Evolutionary conservation across 2,329 filamentous ascomycete genomes (phyloP).

Genomic region (Aspergillus fructus): DNA sequence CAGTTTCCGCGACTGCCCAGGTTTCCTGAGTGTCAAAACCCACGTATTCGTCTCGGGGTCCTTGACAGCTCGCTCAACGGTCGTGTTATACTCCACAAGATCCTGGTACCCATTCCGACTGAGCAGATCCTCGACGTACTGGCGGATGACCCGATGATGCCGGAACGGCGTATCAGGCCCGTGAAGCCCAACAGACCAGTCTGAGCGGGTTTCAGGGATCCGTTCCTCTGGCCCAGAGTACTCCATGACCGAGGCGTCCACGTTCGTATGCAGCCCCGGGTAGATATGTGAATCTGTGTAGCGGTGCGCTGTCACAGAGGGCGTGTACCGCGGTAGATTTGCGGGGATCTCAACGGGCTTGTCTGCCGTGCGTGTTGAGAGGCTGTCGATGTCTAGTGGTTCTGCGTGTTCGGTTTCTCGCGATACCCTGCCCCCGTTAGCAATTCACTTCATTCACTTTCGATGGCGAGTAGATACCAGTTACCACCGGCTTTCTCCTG

Average conservation of each 20-base stretch:
- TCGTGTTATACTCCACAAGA: slow-evolving; percentile 52
- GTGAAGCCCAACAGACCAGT: slow-evolving; percentile 49
- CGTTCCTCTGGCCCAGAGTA: slow-evolving; percentile 54
- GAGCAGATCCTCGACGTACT: slow-evolving; percentile 58
- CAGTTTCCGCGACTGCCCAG: slow-evolving; percentile 25
- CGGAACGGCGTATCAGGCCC: slow-evolving; percentile 62
- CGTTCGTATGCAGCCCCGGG: slow-evolving; percentile 65
- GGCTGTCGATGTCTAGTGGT: slow-evolving; percentile 46
- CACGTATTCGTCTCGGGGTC: slow-evolving; percentile 53
- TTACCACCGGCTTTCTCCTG: slow-evolving; percentile 60
- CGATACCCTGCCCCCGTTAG: slow-evolving; percentile 26
- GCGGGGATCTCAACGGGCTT: slow-evolving; percentile 48
- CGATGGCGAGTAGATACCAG: slow-evolving; percentile 46
- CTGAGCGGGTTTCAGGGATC: slow-evolving; percentile 47
- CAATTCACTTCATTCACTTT: no score
- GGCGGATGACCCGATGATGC: slow-evolving; percentile 57
- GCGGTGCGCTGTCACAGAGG: slow-evolving; percentile 46
- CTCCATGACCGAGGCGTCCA: slow-evolving; percentile 59
- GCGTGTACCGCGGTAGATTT: slow-evolving; percentile 48
- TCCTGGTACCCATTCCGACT: slow-evolving; percentile 54
- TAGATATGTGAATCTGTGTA: slow-evolving; percentile 62
- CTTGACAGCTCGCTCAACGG: slow-evolving; percentile 55
- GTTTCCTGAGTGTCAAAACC: slow-evolving; percentile 53
- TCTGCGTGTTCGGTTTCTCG: slow-evolving; percentile 37
- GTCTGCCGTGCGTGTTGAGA: slow-evolving; percentile 54